phyloP scores from a whole-genome alignment of 2,329 filamentous ascomycete genomes.

The Botrytis paeoniae region DNA sequence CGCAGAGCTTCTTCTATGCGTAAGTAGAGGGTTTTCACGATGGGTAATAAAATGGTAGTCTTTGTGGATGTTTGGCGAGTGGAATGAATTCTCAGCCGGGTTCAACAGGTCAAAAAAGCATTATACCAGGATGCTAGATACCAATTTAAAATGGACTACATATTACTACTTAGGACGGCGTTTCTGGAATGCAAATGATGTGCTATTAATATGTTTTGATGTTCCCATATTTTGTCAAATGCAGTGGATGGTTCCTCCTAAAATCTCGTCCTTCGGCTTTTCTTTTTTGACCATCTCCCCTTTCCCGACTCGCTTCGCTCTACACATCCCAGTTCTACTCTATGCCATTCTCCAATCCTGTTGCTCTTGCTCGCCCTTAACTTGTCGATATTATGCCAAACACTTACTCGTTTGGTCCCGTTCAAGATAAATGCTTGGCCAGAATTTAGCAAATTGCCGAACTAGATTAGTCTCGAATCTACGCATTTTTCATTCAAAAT shows the following conservation, averaged over 20 bases:
- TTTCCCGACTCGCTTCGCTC: not conserved
- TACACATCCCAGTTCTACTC: too few relatives aligned
- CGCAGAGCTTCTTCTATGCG: conserved; percentile 92
- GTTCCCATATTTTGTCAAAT: not conserved
- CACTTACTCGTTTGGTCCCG: not conserved
- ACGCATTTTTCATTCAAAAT: not conserved
- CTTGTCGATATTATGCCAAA: not conserved
- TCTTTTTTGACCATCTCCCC: not conserved
- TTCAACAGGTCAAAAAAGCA: conserved; percentile 16
- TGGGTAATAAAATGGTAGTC: conserved; percentile 14
- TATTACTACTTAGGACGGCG: conserved; percentile 20
- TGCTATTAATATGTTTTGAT: conserved; percentile 11
- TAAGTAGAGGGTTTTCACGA: conserved; percentile 57
- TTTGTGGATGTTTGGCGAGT: conserved; percentile 16
- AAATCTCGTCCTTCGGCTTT: not conserved
- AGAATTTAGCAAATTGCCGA: not conserved
- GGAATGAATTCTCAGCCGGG: conserved; percentile 16
- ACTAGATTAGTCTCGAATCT: not conserved
- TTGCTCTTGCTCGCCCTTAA: not conserved
- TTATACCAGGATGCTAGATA: conserved; percentile 21
- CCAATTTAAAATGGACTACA: conserved; percentile 17
- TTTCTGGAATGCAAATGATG: conserved; percentile 19
- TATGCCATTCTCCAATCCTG: not conserved
- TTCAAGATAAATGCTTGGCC: not conserved
- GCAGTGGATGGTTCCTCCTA: not conserved